Conservation (phyloP, 257 asterid genomes). For the Scutellaria baicalensis region DNA sequence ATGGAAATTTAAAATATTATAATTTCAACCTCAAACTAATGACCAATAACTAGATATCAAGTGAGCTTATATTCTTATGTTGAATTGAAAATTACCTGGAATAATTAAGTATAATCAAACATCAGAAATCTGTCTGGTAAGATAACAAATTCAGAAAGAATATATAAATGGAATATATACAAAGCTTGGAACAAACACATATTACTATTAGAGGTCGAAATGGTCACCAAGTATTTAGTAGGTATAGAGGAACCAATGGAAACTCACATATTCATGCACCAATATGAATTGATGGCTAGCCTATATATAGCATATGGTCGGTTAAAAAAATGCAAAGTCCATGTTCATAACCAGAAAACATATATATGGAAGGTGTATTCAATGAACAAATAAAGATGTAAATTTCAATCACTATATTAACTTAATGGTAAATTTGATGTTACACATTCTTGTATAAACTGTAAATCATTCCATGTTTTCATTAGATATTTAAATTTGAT, state of each 20-base stretch:
- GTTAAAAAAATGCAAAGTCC: not conserved
- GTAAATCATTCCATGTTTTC: too few relatives aligned
- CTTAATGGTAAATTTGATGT: not conserved
- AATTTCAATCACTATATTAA: not conserved
- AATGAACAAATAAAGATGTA: not conserved
- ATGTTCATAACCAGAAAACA: not conserved
- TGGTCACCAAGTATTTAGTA: not conserved
- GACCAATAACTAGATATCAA: not conserved
- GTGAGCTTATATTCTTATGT: not conserved
- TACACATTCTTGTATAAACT: too few relatives aligned
- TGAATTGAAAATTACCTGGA: not conserved
- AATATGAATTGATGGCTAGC: not conserved
- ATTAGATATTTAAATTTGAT: too few relatives aligned
- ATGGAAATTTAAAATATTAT: not conserved
- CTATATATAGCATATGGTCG: too few relatives aligned
- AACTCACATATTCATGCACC: not conserved
- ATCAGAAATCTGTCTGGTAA: not conserved
- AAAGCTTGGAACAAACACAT: not conserved
- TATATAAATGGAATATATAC: not conserved
- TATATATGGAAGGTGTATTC: not conserved
- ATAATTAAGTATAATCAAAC: not conserved
- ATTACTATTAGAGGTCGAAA: not conserved
- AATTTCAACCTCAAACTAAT: conserved; percentile 6
- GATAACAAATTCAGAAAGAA: not conserved
- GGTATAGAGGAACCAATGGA: too few relatives aligned